Evolutionary conservation across 805 yeast genomes (phyloP).

Genomic region (Yarrowia sp.): DNA sequence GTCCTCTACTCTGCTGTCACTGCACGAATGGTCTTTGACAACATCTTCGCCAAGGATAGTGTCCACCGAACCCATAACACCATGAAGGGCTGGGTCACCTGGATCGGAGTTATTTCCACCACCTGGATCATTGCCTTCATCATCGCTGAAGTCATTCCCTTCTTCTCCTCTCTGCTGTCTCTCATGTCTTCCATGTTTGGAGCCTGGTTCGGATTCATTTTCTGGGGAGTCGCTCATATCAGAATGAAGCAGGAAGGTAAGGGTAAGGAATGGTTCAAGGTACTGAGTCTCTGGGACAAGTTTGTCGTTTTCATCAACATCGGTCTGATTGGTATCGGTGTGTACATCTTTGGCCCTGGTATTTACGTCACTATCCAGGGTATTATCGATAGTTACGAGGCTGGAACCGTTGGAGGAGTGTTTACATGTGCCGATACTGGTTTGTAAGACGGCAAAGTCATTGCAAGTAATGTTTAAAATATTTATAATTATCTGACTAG

Average conservation of each 20-base stretch:
- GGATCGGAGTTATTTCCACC: conserved; percentile 47
- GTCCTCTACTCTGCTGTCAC: conserved; percentile 55
- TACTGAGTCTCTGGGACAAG: conserved; percentile 39
- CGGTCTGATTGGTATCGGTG: conserved; percentile 47
- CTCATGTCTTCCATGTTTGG: conserved; percentile 62
- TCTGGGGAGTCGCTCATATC: conserved; percentile 59
- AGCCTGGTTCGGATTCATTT: conserved; percentile 64
- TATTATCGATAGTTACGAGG: conserved; percentile 51
- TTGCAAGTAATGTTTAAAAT: not conserved
- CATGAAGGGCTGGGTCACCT: conserved; percentile 50
- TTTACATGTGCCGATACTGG: conserved; percentile 53
- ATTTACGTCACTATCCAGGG: conserved; percentile 55
- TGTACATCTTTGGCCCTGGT: conserved; percentile 61
- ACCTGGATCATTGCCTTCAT: conserved; percentile 56
- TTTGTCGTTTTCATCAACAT: conserved; percentile 43
- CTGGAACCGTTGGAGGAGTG: conserved; percentile 50
- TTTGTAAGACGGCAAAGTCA: not conserved
- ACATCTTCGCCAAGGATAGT: conserved; percentile 45
- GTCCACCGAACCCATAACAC: conserved; percentile 51
- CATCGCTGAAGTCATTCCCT: conserved; percentile 66
- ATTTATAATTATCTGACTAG: not conserved
- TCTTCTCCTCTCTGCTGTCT: conserved; percentile 55
- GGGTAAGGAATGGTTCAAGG: conserved; percentile 36
- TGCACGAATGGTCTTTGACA: conserved; percentile 51
- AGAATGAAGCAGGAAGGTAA: conserved; percentile 44